These are phyloP conservation scores for Rhodotorula sp. DNA, from an alignment of 1,284 basidiomycete genomes.

Conservation along the genomic window DNA sequence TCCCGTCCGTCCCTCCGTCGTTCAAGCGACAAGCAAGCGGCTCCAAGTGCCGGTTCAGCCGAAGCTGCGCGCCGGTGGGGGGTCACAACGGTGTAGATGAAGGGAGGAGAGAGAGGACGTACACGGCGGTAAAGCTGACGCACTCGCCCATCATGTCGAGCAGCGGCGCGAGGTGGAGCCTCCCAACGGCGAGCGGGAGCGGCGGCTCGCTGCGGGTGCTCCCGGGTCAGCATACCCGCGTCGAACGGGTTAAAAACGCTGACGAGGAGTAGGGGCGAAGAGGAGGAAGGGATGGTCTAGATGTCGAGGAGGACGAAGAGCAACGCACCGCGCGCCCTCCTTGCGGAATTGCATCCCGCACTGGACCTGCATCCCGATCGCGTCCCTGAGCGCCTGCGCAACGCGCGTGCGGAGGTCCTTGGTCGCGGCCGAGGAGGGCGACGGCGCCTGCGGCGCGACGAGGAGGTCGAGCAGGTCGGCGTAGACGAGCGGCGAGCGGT, in stretches of 20 bases:
- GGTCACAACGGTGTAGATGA: too few relatives aligned
- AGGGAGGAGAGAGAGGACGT: not conserved
- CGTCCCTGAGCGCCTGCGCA: conserved; percentile 9
- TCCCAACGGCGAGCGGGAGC: conserved; percentile 1
- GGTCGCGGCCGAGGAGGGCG: not conserved
- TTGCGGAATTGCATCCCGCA: conserved; percentile 14
- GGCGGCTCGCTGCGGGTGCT: not conserved
- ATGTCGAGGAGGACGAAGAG: not conserved
- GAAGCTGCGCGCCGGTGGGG: not conserved
- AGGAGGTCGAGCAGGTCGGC: conserved; percentile 31
- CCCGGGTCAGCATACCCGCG: not conserved
- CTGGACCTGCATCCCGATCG: not conserved
- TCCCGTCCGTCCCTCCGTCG: too few relatives aligned
- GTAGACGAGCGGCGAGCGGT: conserved; percentile 28
- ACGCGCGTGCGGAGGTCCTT: conserved; percentile 15
- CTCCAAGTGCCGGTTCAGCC: too few relatives aligned
- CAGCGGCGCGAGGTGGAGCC: conserved; percentile 25
- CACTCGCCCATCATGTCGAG: conserved; percentile 12
- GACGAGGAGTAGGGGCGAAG: not conserved
- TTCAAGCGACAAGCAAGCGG: not conserved
- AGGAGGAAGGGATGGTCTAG: too few relatives aligned
- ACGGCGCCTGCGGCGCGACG: conserved; percentile 5
- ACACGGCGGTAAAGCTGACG: conserved; percentile 6
- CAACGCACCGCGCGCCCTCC: not conserved
- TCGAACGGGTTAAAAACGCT: not conserved